Evolutionary conservation across 768 basidiomycete species (phyloP).

Genomic region (Pleurotus tuber-regium): DNA sequence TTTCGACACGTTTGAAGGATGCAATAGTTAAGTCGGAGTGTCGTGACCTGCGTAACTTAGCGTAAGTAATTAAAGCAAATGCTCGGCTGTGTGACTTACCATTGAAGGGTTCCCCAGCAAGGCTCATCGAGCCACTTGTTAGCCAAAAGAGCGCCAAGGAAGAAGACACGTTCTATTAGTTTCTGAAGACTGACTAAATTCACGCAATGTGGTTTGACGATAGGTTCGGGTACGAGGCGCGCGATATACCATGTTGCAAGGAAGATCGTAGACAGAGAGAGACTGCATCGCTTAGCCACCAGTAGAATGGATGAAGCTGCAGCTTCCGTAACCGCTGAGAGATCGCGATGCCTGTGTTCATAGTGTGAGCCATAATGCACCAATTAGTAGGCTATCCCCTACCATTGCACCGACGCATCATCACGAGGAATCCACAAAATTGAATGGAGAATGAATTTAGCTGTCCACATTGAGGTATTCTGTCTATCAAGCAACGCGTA

Average conservation of each 20-base stretch:
- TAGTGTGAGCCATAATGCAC: background rate
- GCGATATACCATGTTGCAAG: slow-evolving; percentile 60
- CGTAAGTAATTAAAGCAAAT: background rate
- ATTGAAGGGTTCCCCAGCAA: slow-evolving; percentile 48
- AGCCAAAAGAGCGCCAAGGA: slow-evolving; percentile 54
- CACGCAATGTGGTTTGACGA: slow-evolving; percentile 35
- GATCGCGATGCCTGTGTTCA: background rate
- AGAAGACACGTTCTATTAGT: slow-evolving; percentile 45
- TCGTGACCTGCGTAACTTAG: background rate
- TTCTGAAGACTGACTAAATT: slow-evolving; percentile 37
- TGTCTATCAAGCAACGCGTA: background rate
- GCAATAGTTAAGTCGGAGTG: slow-evolving; percentile 4
- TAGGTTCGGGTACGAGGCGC: slow-evolving; percentile 44
- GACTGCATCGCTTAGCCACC: background rate
- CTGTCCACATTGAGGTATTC: background rate
- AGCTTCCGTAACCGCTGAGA: background rate
- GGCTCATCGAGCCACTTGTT: slow-evolving; percentile 65
- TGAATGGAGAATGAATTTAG: background rate
- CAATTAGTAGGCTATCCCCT: background rate
- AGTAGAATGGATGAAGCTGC: background rate
- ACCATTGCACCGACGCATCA: background rate
- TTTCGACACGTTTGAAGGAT: slow-evolving; percentile 16
- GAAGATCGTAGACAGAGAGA: slow-evolving; percentile 33
- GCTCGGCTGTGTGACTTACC: slow-evolving; percentile 37
- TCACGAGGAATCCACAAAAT: background rate